Conservation (phyloP, 495 filamentous ascomycete species). For the Penicillium lagena region DNA sequence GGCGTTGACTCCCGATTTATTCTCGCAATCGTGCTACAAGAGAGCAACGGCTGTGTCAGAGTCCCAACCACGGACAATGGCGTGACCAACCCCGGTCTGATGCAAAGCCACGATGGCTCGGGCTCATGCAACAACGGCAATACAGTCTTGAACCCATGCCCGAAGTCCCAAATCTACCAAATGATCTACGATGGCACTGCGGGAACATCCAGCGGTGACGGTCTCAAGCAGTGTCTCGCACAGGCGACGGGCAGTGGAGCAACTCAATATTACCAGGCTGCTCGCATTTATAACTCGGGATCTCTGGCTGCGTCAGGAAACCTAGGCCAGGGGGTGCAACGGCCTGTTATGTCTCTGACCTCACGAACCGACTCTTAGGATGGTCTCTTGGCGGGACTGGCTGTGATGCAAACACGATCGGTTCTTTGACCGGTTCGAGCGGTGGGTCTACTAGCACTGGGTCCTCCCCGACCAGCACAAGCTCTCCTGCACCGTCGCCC, state of each 20-base stretch:
- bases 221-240: constrained; percentile 31
- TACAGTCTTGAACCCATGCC: constrained; percentile 33
- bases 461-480: no score
- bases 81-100: constrained; percentile 48
- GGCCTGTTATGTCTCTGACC: constrained; percentile 49
- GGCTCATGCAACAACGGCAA: constrained; percentile 36
- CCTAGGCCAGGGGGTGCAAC: constrained; percentile 45
- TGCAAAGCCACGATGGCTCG: constrained; percentile 47
- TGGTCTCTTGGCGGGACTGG: constrained; percentile 29
- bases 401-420: constrained; percentile 11
- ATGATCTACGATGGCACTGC: constrained; percentile 45
- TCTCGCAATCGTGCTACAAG: constrained; percentile 52
- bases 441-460: neutral
- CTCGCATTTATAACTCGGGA: constrained; percentile 55
- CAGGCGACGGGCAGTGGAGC: constrained; percentile 21
- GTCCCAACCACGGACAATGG: constrained; percentile 39
- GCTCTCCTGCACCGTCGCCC: no score
- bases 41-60: constrained; percentile 52
- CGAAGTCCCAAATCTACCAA: constrained; percentile 28
- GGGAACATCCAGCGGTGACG: constrained; percentile 34
- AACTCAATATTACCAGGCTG: constrained; percentile 41
- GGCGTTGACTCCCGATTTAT: constrained; percentile 51
- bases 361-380: constrained; percentile 51
- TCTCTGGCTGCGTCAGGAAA: constrained; percentile 36
- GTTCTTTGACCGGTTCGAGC: constrained; percentile 3